Conservation (phyloP, 306 rosid species). For the Prunus salicina region DNA sequence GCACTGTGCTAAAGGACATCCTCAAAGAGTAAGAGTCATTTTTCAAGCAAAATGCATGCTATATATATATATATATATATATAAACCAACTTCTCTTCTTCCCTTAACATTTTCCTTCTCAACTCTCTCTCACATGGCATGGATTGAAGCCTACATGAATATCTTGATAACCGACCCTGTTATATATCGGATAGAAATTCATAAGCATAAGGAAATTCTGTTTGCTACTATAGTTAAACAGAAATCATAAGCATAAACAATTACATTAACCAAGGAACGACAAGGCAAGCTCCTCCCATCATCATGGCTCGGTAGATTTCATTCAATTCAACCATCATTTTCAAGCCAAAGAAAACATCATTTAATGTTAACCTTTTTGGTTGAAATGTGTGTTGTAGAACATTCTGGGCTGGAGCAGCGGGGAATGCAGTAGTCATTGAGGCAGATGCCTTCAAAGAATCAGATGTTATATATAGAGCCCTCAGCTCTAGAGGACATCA, state of each 20-base stretch:
- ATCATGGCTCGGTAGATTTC: too few relatives aligned
- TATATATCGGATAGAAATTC: too few relatives aligned
- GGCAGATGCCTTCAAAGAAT: slow-evolving; percentile 97
- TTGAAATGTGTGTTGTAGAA: slow-evolving; percentile 51
- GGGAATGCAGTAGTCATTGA: slow-evolving; percentile 85
- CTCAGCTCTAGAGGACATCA: slow-evolving; percentile 90
- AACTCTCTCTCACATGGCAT: too few relatives aligned
- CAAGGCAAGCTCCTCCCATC: too few relatives aligned
- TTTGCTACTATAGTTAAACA: too few relatives aligned
- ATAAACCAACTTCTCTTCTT: background rate
- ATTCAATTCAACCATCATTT: background rate
- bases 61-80: background rate
- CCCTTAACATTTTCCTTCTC: too few relatives aligned
- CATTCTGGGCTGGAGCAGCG: slow-evolving; percentile 92
- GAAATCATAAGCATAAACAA: too few relatives aligned
- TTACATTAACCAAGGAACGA: too few relatives aligned
- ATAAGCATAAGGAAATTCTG: too few relatives aligned
- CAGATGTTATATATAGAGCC: slow-evolving; percentile 89
- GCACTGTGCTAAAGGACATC: slow-evolving; percentile 90
- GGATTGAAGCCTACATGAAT: too few relatives aligned
- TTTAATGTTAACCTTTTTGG: slow-evolving; percentile 5
- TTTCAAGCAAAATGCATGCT: background rate
- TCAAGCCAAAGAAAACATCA: background rate
- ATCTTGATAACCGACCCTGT: too few relatives aligned
- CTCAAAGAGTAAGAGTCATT: slow-evolving; percentile 74